These are phyloP conservation scores for Albugo laibachii DNA, from an alignment of 352 stramenopile genomes.

Conservation along the genomic window DNA sequence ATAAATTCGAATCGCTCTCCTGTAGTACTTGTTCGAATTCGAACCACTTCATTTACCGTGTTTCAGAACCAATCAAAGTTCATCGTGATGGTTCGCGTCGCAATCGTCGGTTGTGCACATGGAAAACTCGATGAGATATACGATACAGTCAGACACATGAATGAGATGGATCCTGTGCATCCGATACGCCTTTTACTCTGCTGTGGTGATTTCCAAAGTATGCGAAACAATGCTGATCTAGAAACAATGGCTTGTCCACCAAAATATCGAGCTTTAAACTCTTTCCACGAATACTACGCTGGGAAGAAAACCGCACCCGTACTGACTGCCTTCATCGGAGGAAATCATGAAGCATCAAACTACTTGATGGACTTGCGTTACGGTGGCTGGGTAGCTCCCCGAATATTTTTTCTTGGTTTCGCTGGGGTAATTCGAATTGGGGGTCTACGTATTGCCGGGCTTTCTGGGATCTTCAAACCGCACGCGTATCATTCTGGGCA, in stretches of 20 bases:
- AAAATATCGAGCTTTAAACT: slow-evolving; percentile 87
- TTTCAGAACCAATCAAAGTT: no score
- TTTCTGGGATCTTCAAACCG: slow-evolving; percentile 96
- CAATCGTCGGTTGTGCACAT: slow-evolving; percentile 96
- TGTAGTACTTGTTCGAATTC: no score
- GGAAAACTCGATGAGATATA: slow-evolving; percentile 98
- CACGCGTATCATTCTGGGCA: slow-evolving; percentile 79
- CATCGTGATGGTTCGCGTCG: slow-evolving; percentile 37
- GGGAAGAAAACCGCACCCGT: slow-evolving; percentile 83
- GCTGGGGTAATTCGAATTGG: slow-evolving; percentile 85
- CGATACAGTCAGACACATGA: slow-evolving; percentile 80
- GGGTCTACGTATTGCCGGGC: slow-evolving; percentile 88
- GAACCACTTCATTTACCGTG: no score
- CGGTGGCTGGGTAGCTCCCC: slow-evolving; percentile 94
- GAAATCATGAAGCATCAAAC: slow-evolving; percentile 97
- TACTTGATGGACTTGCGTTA: slow-evolving; percentile 95
- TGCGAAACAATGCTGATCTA: slow-evolving; percentile 90
- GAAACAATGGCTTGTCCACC: slow-evolving; percentile 85
- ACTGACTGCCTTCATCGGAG: slow-evolving; percentile 94
- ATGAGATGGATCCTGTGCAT: slow-evolving; percentile 54
- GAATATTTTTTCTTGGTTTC: slow-evolving; percentile 97
- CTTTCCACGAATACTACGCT: slow-evolving; percentile 94
- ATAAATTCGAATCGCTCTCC: no score
- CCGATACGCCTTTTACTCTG: slow-evolving; percentile 92
- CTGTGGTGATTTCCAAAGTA: slow-evolving; percentile 98